A percentile compares a stretch with the other conserved stretches of the same genome.
These are phyloP conservation scores for Globisporangium echinulatum DNA, from an alignment of 352 stramenopile species.

Conservation along the genomic window DNA sequence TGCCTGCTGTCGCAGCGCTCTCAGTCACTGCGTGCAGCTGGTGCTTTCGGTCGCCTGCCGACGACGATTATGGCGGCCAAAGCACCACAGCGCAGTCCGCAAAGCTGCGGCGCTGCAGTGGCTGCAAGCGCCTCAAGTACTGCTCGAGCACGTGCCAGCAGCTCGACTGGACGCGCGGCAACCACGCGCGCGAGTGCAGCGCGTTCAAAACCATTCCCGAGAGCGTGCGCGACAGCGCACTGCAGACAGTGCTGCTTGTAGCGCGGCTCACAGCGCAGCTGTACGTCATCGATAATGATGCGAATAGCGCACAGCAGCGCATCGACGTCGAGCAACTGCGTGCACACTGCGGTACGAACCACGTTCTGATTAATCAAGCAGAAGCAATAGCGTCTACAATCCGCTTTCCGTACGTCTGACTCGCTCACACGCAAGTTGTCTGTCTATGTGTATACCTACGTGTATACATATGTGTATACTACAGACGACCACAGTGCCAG, in stretches of 20 bases:
- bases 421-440: too few relatives aligned
- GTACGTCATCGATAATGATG: constrained; percentile 12
- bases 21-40: constrained; percentile 38
- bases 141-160: constrained; percentile 65
- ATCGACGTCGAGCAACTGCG: constrained; percentile 18
- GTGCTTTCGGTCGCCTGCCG: constrained; percentile 25
- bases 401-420: too few relatives aligned
- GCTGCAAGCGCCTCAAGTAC: constrained; percentile 55
- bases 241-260: constrained; percentile 53
- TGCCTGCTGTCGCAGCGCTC: constrained; percentile 21
- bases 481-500: constrained; percentile 30
- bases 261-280: constrained; percentile 31
- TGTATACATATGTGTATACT: neutral
- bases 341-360: constrained; percentile 29
- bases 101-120: constrained; percentile 35
- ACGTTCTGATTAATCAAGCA: too few relatives aligned
- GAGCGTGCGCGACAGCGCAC: neutral
- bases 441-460: too few relatives aligned
- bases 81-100: neutral
- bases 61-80: neutral
- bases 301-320: constrained; percentile 2
- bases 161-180: constrained; percentile 35
- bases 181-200: constrained; percentile 44
- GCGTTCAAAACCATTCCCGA: constrained; percentile 34
- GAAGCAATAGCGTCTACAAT: too few relatives aligned